Evolutionary conservation across 768 basidiomycete species (phyloP).

Genomic region (Gymnopilus dilepis): DNA sequence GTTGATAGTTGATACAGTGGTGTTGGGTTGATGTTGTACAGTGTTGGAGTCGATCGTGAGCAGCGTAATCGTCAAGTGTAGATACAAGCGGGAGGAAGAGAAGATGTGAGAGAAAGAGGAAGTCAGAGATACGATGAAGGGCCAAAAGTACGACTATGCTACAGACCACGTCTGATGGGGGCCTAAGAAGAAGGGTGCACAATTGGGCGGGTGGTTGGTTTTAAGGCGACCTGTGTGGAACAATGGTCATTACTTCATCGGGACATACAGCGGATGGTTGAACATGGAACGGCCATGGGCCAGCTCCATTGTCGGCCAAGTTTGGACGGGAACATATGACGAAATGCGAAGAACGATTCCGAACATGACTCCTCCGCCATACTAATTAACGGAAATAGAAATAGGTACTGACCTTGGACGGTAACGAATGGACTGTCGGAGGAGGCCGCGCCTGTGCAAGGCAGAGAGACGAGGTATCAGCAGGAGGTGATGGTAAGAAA

Average conservation of each 20-base stretch:
- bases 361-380: constrained; percentile 13
- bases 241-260: constrained; percentile 33
- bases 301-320: constrained; percentile 41
- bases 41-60: constrained; percentile 13
- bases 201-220: constrained; percentile 32
- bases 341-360: constrained; percentile 12
- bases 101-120: constrained; percentile 8
- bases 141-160: constrained; percentile 21
- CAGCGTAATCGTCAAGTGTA: constrained; percentile 23
- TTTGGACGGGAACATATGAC: constrained; percentile 32
- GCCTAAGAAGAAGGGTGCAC: constrained; percentile 20
- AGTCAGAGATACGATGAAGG: constrained; percentile 23
- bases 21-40: constrained; percentile 17
- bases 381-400: constrained; percentile 12
- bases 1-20: constrained; percentile 22
- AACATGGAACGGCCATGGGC: constrained; percentile 18
- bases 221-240: constrained; percentile 34
- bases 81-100: constrained; percentile 9
- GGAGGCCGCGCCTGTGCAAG: constrained; percentile 20
- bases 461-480: background rate
- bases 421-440: constrained; percentile 51
- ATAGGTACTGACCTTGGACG: constrained; percentile 49
- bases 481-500: constrained; percentile 11
- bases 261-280: constrained; percentile 12
- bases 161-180: constrained; percentile 37